Percentiles rank a stretch among this genome's conserved stretches.
These are phyloP conservation scores for Hymenoscyphus fructigenus DNA, from an alignment of 2,329 filamentous ascomycete species.

Conservation along the genomic window DNA sequence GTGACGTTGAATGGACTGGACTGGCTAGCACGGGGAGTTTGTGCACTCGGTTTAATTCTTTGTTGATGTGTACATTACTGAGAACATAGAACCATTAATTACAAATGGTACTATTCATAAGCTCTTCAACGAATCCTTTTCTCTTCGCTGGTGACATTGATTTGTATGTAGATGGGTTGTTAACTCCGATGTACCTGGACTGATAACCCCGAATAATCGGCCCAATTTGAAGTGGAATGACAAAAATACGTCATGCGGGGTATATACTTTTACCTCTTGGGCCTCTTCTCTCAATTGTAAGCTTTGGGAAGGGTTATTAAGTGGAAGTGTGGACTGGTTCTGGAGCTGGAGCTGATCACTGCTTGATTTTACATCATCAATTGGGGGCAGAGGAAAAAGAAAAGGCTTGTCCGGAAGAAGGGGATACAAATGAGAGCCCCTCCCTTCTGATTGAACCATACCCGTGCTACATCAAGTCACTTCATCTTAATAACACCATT, in stretches of 20 bases:
- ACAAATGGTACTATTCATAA: slow-evolving; percentile 7
- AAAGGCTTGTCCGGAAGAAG: background rate
- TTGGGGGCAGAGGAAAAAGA: background rate
- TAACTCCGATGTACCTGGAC: background rate
- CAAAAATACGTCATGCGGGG: background rate
- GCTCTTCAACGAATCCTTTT: background rate
- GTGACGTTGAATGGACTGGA: slow-evolving; percentile 16
- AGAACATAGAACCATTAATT: slow-evolving; percentile 13
- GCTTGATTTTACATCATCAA: background rate
- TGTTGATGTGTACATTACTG: slow-evolving; percentile 17
- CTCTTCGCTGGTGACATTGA: background rate
- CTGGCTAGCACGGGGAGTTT: slow-evolving; percentile 9
- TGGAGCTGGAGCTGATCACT: background rate
- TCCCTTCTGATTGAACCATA: background rate
- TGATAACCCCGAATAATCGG: background rate
- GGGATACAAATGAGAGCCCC: background rate
- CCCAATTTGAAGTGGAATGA: background rate
- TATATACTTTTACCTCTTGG: background rate
- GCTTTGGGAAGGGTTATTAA: background rate
- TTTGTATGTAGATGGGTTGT: background rate
- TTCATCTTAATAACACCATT: background rate
- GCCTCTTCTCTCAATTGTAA: background rate
- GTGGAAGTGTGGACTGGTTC: background rate
- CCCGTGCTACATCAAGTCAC: background rate
- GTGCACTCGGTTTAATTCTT: background rate